Evolutionary conservation across 2,329 filamentous ascomycete genomes (phyloP).

Genomic region (Monilinia vaccinii-corymbosi): DNA sequence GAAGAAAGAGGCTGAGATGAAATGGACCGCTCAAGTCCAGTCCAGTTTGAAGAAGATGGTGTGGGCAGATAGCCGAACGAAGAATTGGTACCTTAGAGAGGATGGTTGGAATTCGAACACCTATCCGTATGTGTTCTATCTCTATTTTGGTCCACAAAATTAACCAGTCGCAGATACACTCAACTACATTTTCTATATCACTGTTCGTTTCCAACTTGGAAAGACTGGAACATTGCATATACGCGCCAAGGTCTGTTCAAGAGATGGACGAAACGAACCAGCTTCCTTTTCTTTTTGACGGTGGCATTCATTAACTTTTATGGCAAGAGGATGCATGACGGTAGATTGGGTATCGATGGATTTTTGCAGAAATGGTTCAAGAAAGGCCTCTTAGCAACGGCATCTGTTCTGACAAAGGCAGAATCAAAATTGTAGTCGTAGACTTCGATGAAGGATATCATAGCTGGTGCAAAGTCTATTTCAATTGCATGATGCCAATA

Average conservation of each 20-base stretch:
- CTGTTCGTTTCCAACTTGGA: slow-evolving; percentile 44
- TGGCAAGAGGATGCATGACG: not conserved
- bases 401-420: not conserved
- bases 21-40: slow-evolving; percentile 40
- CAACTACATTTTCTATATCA: slow-evolving; percentile 42
- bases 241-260: slow-evolving; percentile 38
- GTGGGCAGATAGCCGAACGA: slow-evolving; percentile 38
- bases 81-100: slow-evolving; percentile 40
- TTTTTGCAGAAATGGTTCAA: not conserved
- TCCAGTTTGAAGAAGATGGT: slow-evolving; percentile 36
- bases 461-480: not conserved
- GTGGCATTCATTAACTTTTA: not conserved
- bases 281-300: not conserved
- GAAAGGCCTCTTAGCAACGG: not conserved
- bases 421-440: not conserved
- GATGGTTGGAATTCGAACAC: slow-evolving; percentile 40
- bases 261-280: slow-evolving; percentile 18
- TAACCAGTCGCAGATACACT: slow-evolving; percentile 32
- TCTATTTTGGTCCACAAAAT: not conserved
- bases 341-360: not conserved
- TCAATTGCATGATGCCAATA: not conserved
- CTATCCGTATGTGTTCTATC: slow-evolving; percentile 34
- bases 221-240: slow-evolving; percentile 43
- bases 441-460: not conserved
- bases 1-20: slow-evolving; percentile 38